Percentiles rank a stretch among this genome's conserved stretches.
phyloP scores from a whole-genome alignment of 2,329 filamentous ascomycete genomes.

The Apiospora arundinis region DNA sequence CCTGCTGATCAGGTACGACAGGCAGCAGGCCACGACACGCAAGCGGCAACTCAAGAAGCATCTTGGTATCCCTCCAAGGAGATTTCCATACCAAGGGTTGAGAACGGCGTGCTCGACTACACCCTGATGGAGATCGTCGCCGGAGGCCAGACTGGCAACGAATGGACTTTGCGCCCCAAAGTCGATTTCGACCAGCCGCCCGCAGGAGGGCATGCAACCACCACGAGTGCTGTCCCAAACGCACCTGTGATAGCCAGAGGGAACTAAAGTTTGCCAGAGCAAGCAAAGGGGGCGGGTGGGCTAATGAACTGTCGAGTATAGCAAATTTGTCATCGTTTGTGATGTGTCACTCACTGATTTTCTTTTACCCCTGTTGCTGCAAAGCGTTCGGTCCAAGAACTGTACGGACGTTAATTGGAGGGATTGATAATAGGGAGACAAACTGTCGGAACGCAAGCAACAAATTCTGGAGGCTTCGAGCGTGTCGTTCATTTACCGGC shows the following conservation, averaged over 20 bases:
- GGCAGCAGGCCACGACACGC: slow-evolving; percentile 57
- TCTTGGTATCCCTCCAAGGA: slow-evolving; percentile 44
- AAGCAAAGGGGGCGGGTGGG: not conserved
- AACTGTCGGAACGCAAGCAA: not conserved
- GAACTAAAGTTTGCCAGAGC: not conserved
- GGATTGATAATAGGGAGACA: not conserved
- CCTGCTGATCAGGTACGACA: slow-evolving; percentile 31
- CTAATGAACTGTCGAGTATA: not conserved
- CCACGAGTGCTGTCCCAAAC: slow-evolving; percentile 34
- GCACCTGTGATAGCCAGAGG: slow-evolving; percentile 33
- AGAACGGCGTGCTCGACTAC: slow-evolving; percentile 54
- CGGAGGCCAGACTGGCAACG: slow-evolving; percentile 43
- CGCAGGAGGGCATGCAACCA: slow-evolving; percentile 28
- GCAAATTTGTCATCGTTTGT: not conserved
- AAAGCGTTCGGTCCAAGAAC: not conserved
- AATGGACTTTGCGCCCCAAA: slow-evolving; percentile 43
- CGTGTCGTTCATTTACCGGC: slow-evolving; percentile 3
- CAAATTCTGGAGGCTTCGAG: not conserved
- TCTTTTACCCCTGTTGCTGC: slow-evolving; percentile 2
- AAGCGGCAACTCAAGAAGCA: slow-evolving; percentile 38
- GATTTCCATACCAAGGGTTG: slow-evolving; percentile 52
- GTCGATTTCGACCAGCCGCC: slow-evolving; percentile 40
- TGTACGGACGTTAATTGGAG: not conserved
- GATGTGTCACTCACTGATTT: not conserved
- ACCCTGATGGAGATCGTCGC: slow-evolving; percentile 53